Percentiles rank a stretch among this genome's conserved stretches.
Evolutionary conservation across 2,329 filamentous ascomycete species (phyloP).

Genomic region (Lecanicillium sp.): DNA sequence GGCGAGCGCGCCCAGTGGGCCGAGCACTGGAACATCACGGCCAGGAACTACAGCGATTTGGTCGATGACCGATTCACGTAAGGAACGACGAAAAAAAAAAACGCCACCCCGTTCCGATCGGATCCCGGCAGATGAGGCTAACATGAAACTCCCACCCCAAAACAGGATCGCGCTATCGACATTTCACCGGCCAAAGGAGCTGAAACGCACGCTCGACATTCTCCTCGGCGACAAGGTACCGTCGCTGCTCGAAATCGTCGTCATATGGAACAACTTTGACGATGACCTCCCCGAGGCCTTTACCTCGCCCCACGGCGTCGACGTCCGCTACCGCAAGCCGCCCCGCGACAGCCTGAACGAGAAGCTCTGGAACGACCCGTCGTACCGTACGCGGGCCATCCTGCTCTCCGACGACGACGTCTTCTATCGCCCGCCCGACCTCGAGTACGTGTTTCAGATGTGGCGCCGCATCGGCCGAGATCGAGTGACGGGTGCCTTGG

Average conservation of each 20-base stretch:
- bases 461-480: slow-evolving; percentile 34
- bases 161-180: slow-evolving; percentile 34
- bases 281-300: slow-evolving; percentile 24
- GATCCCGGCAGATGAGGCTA: neutral
- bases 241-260: slow-evolving; percentile 32
- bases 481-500: slow-evolving; percentile 30
- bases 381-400: slow-evolving; percentile 33
- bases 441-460: slow-evolving; percentile 35
- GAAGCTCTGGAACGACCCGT: slow-evolving; percentile 31
- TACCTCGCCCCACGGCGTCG: slow-evolving; percentile 25
- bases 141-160: too few relatives aligned
- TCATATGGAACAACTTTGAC: slow-evolving; percentile 34
- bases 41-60: neutral
- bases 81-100: too few relatives aligned
- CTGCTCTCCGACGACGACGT: slow-evolving; percentile 36
- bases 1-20: neutral
- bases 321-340: slow-evolving; percentile 29
- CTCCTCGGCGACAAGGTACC: slow-evolving; percentile 27
- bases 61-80: slow-evolving; percentile 6
- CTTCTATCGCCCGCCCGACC: slow-evolving; percentile 31
- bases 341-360: slow-evolving; percentile 31
- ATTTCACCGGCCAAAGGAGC: slow-evolving; percentile 30
- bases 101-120: neutral
- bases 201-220: slow-evolving; percentile 25
- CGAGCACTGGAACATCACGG: neutral